phyloP scores from a whole-genome alignment of 2,329 filamentous ascomycete species.

The Apiospora saccharicola region DNA sequence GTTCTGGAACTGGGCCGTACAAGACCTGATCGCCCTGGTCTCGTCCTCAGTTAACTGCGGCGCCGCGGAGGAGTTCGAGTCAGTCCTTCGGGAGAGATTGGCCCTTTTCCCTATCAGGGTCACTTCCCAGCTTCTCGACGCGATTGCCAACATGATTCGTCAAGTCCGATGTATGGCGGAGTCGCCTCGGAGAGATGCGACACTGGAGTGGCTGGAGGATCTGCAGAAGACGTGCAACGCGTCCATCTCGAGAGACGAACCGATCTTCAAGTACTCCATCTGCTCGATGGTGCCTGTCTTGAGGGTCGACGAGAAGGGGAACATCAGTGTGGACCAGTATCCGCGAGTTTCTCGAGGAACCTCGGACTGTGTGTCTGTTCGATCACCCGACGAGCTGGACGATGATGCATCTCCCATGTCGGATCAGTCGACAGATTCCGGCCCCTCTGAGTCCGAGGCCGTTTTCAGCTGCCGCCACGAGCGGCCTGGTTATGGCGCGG shows the following conservation, averaged over 20 bases:
- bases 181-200: slow-evolving; percentile 1
- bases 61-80: slow-evolving; percentile 21
- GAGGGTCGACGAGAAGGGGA: slow-evolving; percentile 25
- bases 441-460: background rate
- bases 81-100: slow-evolving; percentile 23
- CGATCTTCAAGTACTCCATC: slow-evolving; percentile 26
- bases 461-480: background rate
- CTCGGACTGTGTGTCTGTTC: slow-evolving; percentile 22
- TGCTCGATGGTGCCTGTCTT: slow-evolving; percentile 25
- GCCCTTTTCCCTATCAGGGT: slow-evolving; percentile 24
- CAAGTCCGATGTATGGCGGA: background rate
- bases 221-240: slow-evolving; percentile 24
- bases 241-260: slow-evolving; percentile 11
- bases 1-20: slow-evolving; percentile 46
- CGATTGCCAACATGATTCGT: slow-evolving; percentile 9
- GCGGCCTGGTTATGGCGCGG: background rate
- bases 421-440: background rate
- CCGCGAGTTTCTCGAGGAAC: slow-evolving; percentile 16
- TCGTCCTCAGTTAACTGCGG: slow-evolving; percentile 21
- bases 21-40: slow-evolving; percentile 33
- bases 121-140: slow-evolving; percentile 24
- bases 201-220: slow-evolving; percentile 23
- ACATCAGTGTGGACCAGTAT: slow-evolving; percentile 24
- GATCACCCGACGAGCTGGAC: background rate
- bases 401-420: background rate